phyloP scores from a whole-genome alignment of 768 basidiomycete species.

The Hydnomerulius pinastri region DNA sequence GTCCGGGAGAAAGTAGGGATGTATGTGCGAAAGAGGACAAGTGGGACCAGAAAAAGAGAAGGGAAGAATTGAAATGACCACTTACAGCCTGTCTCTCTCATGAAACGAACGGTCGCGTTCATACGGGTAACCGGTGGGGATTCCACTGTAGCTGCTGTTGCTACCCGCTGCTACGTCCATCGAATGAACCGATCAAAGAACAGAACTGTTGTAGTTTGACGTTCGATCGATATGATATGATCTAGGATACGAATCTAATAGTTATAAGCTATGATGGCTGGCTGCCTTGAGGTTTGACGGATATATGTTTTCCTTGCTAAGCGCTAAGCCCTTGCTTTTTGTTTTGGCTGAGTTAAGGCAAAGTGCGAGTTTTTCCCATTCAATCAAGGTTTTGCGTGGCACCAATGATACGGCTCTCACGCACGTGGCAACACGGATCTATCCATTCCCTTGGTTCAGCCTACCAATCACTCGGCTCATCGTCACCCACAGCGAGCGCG shows the following conservation, averaged over 20 bases:
- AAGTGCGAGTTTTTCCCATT: background rate
- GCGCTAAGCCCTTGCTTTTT: too few relatives aligned
- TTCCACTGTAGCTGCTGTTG: conserved; percentile 25
- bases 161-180: too few relatives aligned
- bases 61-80: conserved; percentile 11
- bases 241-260: background rate
- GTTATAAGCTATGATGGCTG: too few relatives aligned
- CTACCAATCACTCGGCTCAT: background rate
- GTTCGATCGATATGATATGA: too few relatives aligned
- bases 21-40: conserved; percentile 11
- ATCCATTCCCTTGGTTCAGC: conserved; percentile 1
- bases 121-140: conserved; percentile 29
- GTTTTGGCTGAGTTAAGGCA: background rate
- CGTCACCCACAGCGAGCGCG: background rate
- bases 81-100: conserved; percentile 42
- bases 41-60: conserved; percentile 13
- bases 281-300: too few relatives aligned
- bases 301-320: background rate
- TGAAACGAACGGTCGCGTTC: conserved; percentile 28
- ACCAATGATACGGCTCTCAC: conserved; percentile 9
- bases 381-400: background rate
- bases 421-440: conserved; percentile 7
- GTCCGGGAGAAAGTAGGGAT: conserved; percentile 4
- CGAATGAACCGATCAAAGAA: too few relatives aligned
- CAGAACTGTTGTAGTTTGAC: too few relatives aligned